Percentiles rank a stretch among this genome's conserved stretches.
These are phyloP conservation scores for Arthrobotrys sinensis DNA, from an alignment of 2,329 filamentous ascomycete genomes.

Conservation along the genomic window DNA sequence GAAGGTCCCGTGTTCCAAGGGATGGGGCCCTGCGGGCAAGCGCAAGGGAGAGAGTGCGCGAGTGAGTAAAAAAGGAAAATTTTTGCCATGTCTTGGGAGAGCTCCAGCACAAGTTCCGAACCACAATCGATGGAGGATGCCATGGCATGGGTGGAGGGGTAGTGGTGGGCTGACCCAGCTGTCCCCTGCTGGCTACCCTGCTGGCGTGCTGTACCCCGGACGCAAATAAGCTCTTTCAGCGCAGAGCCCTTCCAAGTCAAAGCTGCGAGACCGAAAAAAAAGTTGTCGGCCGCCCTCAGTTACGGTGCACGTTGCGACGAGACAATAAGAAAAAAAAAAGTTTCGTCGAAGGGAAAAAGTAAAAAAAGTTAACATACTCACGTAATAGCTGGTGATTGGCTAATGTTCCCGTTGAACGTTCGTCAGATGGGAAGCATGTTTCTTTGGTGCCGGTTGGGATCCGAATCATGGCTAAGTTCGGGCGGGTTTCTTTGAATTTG, in stretches of 20 bases:
- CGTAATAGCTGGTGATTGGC: conserved; percentile 53
- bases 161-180: conserved; percentile 56
- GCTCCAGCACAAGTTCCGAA: conserved; percentile 58
- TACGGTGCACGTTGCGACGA: conserved; percentile 24
- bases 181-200: conserved; percentile 26
- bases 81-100: conserved; percentile 50
- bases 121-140: conserved; percentile 29
- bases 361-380: conserved; percentile 33
- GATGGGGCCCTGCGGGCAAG: conserved; percentile 31
- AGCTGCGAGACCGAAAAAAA: conserved; percentile 19
- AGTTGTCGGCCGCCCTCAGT: conserved; percentile 15
- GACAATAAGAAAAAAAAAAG: conserved; percentile 30
- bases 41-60: conserved; percentile 6
- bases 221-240: conserved; percentile 52
- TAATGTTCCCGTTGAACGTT: conserved; percentile 61
- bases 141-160: conserved; percentile 7
- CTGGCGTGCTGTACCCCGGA: conserved; percentile 45
- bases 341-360: conserved; percentile 22
- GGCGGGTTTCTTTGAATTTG: conserved; percentile 31
- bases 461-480: conserved; percentile 44
- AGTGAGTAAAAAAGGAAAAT: conserved; percentile 49
- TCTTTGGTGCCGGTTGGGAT: conserved; percentile 53
- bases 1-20: conserved; percentile 55
- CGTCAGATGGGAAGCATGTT: conserved; percentile 60
- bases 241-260: conserved; percentile 36